phyloP scores from a whole-genome alignment of 441 rosid species.

The Pelargonium exstipulatum region DNA sequence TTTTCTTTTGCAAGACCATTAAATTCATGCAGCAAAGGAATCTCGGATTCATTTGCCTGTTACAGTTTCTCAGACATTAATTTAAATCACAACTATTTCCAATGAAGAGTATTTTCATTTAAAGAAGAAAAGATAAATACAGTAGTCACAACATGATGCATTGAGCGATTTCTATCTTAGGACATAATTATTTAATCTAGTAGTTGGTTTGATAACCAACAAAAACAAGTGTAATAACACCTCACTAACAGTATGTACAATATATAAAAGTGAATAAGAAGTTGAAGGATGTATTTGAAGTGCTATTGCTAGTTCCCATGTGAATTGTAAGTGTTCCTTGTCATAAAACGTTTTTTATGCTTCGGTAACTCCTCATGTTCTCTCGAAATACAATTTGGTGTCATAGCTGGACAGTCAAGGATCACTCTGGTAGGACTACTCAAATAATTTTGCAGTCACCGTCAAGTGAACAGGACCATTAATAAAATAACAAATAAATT shows the following conservation, averaged over 20 bases:
- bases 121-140: background rate
- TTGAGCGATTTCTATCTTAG: background rate
- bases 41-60: slow-evolving; percentile 96
- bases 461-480: background rate
- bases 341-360: background rate
- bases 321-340: background rate
- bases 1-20: slow-evolving; percentile 44
- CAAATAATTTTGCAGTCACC: background rate
- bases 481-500: background rate
- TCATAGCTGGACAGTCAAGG: slow-evolving; percentile 2
- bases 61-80: slow-evolving; percentile 17
- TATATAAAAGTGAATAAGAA: background rate
- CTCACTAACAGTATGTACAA: background rate
- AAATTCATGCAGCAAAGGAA: slow-evolving; percentile 73
- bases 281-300: background rate
- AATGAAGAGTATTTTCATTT: background rate
- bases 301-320: background rate
- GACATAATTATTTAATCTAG: background rate
- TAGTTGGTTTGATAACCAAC: background rate
- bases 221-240: background rate
- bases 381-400: background rate
- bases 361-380: background rate
- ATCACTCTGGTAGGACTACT: background rate
- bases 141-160: background rate
- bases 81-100: background rate